Evolutionary conservation across 805 yeast genomes (phyloP).

Genomic region (Yamadazyma ubonensis): DNA sequence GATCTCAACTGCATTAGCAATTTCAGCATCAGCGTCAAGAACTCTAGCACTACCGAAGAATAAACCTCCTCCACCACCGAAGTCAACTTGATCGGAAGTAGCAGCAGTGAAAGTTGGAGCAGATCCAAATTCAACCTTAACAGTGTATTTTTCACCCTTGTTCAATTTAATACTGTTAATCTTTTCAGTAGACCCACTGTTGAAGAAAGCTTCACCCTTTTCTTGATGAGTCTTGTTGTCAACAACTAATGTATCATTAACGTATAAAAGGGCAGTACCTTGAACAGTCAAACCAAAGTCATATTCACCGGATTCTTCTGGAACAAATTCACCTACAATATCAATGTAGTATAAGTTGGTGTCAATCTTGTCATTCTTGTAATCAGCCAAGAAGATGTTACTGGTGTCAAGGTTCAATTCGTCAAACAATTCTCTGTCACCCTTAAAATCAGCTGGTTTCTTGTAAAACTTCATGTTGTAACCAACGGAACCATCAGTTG

Average conservation of each 20-base stretch:
- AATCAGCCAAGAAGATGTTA: slow-evolving; percentile 22
- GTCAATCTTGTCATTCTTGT: slow-evolving; percentile 18
- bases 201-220: slow-evolving; percentile 49
- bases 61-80: slow-evolving; percentile 28
- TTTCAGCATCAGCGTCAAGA: slow-evolving; percentile 26
- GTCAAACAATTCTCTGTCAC: slow-evolving; percentile 19
- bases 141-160: slow-evolving; percentile 44
- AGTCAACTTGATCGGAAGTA: slow-evolving; percentile 11
- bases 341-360: slow-evolving; percentile 39
- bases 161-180: slow-evolving; percentile 35
- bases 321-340: slow-evolving; percentile 42
- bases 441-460: slow-evolving; percentile 17
- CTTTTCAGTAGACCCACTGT: slow-evolving; percentile 51
- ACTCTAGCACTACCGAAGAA: slow-evolving; percentile 24
- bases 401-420: slow-evolving; percentile 19
- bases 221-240: slow-evolving; percentile 56
- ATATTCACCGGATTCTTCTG: slow-evolving; percentile 49
- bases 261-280: slow-evolving; percentile 57
- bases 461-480: slow-evolving; percentile 23
- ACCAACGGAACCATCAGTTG: slow-evolving; percentile 23
- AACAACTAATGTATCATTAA: slow-evolving; percentile 51
- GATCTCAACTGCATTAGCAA: slow-evolving; percentile 22
- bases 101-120: slow-evolving; percentile 17
- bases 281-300: slow-evolving; percentile 50
- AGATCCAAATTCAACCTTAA: slow-evolving; percentile 50